These are phyloP conservation scores for Apodospora peruviana DNA, from an alignment of 495 filamentous ascomycete species.

Conservation along the genomic window DNA sequence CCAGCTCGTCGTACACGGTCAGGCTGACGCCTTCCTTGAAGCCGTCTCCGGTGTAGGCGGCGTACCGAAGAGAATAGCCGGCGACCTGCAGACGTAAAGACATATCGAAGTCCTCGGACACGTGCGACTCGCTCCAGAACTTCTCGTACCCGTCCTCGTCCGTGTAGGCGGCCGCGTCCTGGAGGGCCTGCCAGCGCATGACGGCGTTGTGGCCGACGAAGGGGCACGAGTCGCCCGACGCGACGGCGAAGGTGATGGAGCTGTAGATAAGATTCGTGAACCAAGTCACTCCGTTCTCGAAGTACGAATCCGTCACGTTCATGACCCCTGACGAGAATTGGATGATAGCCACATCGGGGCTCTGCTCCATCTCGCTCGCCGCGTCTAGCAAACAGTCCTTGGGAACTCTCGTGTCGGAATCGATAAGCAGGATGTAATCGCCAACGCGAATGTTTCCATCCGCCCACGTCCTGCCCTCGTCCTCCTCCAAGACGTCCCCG, in stretches of 20 bases:
- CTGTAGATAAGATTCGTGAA: slow-evolving; percentile 71
- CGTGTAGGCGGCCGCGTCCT: slow-evolving; percentile 47
- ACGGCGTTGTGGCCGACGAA: slow-evolving; percentile 68
- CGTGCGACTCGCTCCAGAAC: slow-evolving; percentile 68
- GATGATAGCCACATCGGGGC: slow-evolving; percentile 63
- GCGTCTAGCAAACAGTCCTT: slow-evolving; percentile 62
- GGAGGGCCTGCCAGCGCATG: slow-evolving; percentile 62
- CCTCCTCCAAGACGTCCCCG: slow-evolving; percentile 47
- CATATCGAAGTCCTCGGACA: slow-evolving; percentile 76
- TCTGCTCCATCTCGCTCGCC: slow-evolving; percentile 65
- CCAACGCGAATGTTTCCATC: slow-evolving; percentile 66
- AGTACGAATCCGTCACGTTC: slow-evolving; percentile 58
- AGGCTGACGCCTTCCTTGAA: slow-evolving; percentile 73
- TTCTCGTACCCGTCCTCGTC: slow-evolving; percentile 50
- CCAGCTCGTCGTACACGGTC: slow-evolving; percentile 70
- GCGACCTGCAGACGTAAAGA: slow-evolving; percentile 59
- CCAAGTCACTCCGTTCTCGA: slow-evolving; percentile 61
- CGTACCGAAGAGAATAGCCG: slow-evolving; percentile 60
- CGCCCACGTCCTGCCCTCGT: slow-evolving; percentile 60
- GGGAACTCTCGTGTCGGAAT: slow-evolving; percentile 65
- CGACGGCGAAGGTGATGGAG: slow-evolving; percentile 60
- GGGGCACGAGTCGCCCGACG: slow-evolving; percentile 65
- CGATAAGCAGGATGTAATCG: slow-evolving; percentile 63
- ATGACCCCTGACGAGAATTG: slow-evolving; percentile 67
- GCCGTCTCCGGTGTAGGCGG: slow-evolving; percentile 55